These are phyloP conservation scores for Saccharomycopsis guyanensis DNA, from an alignment of 805 yeast species.

Conservation along the genomic window DNA sequence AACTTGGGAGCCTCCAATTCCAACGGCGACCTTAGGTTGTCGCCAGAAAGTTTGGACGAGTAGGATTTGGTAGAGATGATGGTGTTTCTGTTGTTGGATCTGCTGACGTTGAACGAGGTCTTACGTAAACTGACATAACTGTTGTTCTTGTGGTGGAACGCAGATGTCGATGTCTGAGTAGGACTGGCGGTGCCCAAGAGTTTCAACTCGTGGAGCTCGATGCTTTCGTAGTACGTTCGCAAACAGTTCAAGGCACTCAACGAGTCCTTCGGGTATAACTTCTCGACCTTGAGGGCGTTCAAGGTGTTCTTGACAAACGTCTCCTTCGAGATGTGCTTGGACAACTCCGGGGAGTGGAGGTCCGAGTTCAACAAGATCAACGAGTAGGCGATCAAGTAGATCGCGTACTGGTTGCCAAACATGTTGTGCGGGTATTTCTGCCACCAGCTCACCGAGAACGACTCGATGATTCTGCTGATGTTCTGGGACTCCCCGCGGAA, in stretches of 20 bases:
- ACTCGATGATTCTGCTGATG: conserved; percentile 83
- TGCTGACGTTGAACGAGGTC: conserved; percentile 18
- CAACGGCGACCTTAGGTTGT: background rate
- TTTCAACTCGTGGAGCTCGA: conserved; percentile 17
- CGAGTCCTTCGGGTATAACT: conserved; percentile 19
- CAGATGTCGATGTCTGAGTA: background rate
- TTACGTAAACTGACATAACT: conserved; percentile 17
- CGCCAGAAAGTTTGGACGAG: conserved; percentile 2
- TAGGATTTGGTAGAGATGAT: conserved; percentile 10
- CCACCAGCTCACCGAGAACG: conserved; percentile 19
- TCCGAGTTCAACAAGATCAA: conserved; percentile 49
- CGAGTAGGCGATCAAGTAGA: conserved; percentile 45
- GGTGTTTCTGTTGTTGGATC: conserved; percentile 10
- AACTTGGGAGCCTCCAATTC: background rate
- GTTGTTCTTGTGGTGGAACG: conserved; percentile 12
- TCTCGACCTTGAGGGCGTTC: conserved; percentile 25
- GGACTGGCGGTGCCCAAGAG: conserved; percentile 8
- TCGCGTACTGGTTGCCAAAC: conserved; percentile 43
- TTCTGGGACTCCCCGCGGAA: conserved; percentile 97
- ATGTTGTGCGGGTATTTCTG: conserved; percentile 22
- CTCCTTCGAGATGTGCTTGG: conserved; percentile 27
- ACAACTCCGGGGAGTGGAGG: conserved; percentile 36
- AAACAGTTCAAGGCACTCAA: conserved; percentile 16
- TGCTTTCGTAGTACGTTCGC: conserved; percentile 19
- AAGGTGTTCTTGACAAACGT: conserved; percentile 29